Percentiles rank a stretch among this genome's conserved stretches.
Conservation (phyloP, 106 monocot species). For the Iris macrosiphon region DNA sequence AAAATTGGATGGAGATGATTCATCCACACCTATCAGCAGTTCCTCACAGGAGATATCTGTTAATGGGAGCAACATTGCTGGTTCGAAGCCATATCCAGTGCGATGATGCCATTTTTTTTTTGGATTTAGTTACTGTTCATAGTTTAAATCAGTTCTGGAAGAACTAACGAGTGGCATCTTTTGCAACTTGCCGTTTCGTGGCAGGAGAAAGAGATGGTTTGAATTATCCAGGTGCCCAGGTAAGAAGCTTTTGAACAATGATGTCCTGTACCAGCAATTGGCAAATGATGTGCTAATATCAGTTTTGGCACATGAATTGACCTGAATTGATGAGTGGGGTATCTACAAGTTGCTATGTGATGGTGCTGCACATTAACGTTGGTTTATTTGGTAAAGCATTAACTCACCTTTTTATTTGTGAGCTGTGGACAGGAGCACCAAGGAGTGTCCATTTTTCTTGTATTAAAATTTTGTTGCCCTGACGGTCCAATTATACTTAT, state of each 20-base stretch:
- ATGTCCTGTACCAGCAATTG: too few species aligned
- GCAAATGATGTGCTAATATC: too few species aligned
- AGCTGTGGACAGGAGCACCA: neutral
- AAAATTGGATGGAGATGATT: conserved; percentile 8
- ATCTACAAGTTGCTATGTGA: neutral
- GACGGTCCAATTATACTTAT: neutral
- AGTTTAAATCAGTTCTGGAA: neutral
- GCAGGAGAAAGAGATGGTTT: neutral
- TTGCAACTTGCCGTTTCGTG: neutral
- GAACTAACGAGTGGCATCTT: too few species aligned
- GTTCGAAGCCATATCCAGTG: conserved; percentile 30
- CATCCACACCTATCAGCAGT: conserved; percentile 6
- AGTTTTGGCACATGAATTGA: neutral
- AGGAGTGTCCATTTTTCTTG: neutral
- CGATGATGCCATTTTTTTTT: conserved; percentile 13
- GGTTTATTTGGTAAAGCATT: conserved; percentile 10
- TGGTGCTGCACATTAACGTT: neutral
- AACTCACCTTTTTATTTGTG: conserved; percentile 1
- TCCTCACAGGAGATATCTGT: conserved; percentile 7
- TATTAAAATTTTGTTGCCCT: conserved; percentile 10
- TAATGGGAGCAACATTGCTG: conserved; percentile 6
- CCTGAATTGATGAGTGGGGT: neutral
- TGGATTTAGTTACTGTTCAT: neutral
- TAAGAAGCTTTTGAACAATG: neutral
- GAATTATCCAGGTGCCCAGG: neutral